Evolutionary conservation across 1,139 yeast species (phyloP), one percentile per base, ranked within the genome.

Genomic region (Saccharomyces hybrid): DNA sequence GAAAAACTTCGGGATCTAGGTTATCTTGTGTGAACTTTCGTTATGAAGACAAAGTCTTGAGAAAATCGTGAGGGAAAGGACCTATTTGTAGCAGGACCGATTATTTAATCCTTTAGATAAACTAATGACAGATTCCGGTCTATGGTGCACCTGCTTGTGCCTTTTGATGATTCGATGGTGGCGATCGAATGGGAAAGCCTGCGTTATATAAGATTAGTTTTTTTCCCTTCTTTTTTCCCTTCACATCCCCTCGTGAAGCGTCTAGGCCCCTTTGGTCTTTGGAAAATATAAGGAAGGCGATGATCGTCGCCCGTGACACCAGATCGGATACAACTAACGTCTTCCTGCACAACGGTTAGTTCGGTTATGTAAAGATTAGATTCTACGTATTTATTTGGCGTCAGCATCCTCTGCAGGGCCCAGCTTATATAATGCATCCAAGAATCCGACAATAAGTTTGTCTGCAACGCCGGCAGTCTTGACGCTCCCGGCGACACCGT

Each of bases 401-500:
- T 31, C 26, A 32, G 38, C 28, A 5, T 42, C 42, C 21, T 52
- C 21, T 11, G 52, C 54, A 12, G 68, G 67, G 32, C 60, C 58
- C 32, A 67, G 52, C 52, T 65, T 67, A 56, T 63, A 93, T 52
- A 93, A 68, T 12, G 88, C 78, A 69, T 93, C 96, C 51, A 91
- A 73, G 67, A 90, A 93, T 0, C 86, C 93, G 27, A 81, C 85
- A 51, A 91, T 86, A 27, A 91, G 71, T 56, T 79, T 76, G 58
- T 86, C 95, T 3, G 91, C 96, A n/a, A 93, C 83, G 1, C 96
- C 95, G 0, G 83, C 79, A 0, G 97, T 88, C 57, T 80, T 75
- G 34, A 93, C 81, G 65, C 93, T 87, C 5, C 96, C 97, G 0
- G 98, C 98, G 51, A 91, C 95, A 61, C 99, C 98, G 66, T 93